Evolutionary conservation across 2,329 filamentous ascomycete species (phyloP), one percentile per base, ranked within the genome.

Genomic region (Cryphonectria naterciae): DNA sequence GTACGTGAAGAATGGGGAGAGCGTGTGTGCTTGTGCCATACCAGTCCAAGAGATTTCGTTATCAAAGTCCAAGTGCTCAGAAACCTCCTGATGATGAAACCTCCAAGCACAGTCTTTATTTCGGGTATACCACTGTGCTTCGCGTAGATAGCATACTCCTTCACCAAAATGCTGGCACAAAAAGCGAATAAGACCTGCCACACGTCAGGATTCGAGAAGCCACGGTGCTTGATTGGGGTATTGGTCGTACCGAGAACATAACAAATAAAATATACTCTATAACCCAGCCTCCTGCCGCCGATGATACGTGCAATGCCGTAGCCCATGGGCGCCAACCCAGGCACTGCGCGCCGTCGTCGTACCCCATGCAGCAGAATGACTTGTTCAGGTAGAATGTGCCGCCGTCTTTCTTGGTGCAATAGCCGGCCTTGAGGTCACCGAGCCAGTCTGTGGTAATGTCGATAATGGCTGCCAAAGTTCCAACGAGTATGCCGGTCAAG

Each of bases 121-220:
- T 99, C 95, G 7, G 95, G 94, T 75, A 99, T 98, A 81, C 95
- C 95, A 79, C 94, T 97, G 78, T 98, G 95, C 79, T 93, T 95
- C 64, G 95, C 95, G 81, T 97, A 93, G 6, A 92, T 85, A 35
- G 93, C 94, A 80, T 95, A 98, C 76, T 92, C 89, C 76, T 92
- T 89, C 19, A 98, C 95, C 68, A 98, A 83, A 68, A 95, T 79
- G 68, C 92, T 93, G 13, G 96, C 94, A 70, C 87, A 89, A 52
- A 89, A 85, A 37, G 95, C 95, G 78, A 97, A 95, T 10, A 92
- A 76, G 13, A 95, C 85, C 92, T 95, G 65, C 5, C 4, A 10
- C 35, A 3, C 58, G 76, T 77, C 73, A 79, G 74, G n/a, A 64
- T 28, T 7, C 2, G 41, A 5, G 22, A 32, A 28, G 19, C 32